Percentiles rank a stretch among this genome's conserved stretches.
phyloP scores from a whole-genome alignment of 2,329 filamentous ascomycete genomes.

The Cadophora gregata region DNA sequence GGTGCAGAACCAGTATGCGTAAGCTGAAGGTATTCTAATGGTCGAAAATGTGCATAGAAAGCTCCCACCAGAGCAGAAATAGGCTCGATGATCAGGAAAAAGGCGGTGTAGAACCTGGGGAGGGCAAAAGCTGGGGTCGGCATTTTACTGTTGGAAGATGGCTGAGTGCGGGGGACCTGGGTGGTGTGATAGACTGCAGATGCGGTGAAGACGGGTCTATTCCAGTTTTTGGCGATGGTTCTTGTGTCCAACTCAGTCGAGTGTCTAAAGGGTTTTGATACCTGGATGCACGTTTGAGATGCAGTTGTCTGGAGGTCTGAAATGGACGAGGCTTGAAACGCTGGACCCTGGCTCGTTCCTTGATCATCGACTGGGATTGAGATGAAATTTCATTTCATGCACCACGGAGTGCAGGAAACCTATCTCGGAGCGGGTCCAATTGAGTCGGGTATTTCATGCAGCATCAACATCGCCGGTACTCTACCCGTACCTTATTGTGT shows the following conservation, averaged over 20 bases:
- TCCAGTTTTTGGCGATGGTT: not conserved
- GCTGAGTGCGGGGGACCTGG: constrained; percentile 16
- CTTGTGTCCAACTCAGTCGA: not conserved
- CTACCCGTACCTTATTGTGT: not conserved
- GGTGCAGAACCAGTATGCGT: constrained; percentile 55
- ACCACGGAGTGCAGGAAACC: constrained; percentile 20
- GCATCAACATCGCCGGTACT: not conserved
- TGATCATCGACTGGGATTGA: constrained; percentile 31
- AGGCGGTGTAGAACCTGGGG: constrained; percentile 68
- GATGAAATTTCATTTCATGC: constrained; percentile 26
- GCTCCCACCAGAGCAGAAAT: constrained; percentile 58
- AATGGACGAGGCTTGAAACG: constrained; percentile 30
- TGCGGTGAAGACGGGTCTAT: not conserved
- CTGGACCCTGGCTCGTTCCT: constrained; percentile 24
- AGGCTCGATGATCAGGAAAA: constrained; percentile 78
- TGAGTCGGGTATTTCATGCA: constrained; percentile 11
- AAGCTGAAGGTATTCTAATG: constrained; percentile 64
- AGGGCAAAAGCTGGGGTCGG: constrained; percentile 52
- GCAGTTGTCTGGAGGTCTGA: constrained; percentile 1
- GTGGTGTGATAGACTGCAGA: constrained; percentile 5
- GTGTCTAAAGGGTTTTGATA: not conserved
- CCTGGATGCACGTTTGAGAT: constrained; percentile 7
- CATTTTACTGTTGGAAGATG: constrained; percentile 18
- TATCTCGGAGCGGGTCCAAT: constrained; percentile 10
- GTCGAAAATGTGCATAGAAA: constrained; percentile 57